A percentile compares a stretch with the other conserved stretches of the same genome.
phyloP scores from a whole-genome alignment of 257 asterid genomes.

The Eucommia ulmoides region DNA sequence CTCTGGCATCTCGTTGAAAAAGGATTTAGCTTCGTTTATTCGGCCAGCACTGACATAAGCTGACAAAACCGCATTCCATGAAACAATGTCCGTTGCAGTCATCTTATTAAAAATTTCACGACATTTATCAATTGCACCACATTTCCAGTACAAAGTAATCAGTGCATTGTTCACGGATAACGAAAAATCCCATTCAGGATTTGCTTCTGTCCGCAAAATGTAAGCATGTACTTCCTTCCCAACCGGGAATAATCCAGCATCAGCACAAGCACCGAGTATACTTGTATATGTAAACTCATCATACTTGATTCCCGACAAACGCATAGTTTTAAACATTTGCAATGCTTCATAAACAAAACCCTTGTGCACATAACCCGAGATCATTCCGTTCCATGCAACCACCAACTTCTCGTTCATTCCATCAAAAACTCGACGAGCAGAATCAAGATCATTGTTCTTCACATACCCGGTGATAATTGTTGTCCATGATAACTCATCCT shows the following conservation, averaged over 20 bases:
- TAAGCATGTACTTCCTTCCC: constrained; percentile 2
- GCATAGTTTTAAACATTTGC: not conserved
- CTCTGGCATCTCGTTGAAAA: not conserved
- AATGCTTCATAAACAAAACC: not conserved
- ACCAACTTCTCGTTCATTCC: constrained; percentile 3
- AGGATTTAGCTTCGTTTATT: not conserved
- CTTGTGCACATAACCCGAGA: constrained; percentile 1
- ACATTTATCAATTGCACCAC: not conserved
- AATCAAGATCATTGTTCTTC: not conserved
- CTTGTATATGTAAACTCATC: constrained; percentile 2
- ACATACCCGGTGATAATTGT: constrained; percentile 1
- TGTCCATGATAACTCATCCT: constrained; percentile 2
- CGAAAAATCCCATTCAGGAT: not conserved
- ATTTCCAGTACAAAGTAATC: constrained; percentile 1
- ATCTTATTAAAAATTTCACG: not conserved
- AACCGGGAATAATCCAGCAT: not conserved
- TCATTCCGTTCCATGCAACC: constrained; percentile 1
- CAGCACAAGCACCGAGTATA: constrained; percentile 1
- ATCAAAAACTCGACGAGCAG: not conserved
- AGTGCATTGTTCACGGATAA: not conserved
- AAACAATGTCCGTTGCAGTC: not conserved
- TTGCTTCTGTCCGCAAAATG: not conserved
- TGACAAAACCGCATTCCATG: constrained; percentile 2
- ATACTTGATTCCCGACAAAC: not conserved
- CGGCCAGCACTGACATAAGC: not conserved